Evolutionary conservation across 2,329 filamentous ascomycete genomes (phyloP), one percentile per base, ranked within the genome.

Genomic region (Paracamarosporium sp.): DNA sequence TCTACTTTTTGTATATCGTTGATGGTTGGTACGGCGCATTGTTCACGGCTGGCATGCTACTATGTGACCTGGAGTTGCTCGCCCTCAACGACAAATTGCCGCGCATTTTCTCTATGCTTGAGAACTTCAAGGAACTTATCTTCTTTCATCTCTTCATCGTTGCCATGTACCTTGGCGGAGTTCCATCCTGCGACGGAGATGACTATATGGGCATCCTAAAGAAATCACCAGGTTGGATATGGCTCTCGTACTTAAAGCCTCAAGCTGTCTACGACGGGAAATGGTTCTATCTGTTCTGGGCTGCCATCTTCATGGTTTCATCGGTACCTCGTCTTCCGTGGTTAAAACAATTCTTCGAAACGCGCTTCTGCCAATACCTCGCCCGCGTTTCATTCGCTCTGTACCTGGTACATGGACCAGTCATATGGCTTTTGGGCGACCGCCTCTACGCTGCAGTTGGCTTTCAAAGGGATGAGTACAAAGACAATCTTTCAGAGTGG

Each of bases 231-330:
- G 87, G 88, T 2, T 90, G 87, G 86, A 81, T 82, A 60, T 86
- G 80, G 61, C 74, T 88, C 13, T 86, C 86, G 0, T 81, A 80
- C 57, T 77, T 90, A 55, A 89, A 88, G 58, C 86, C 88, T 0
- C 86, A 89, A 67, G 87, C 87, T 1, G 84, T 88, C 11, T 88
- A 81, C 63, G 86, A 89, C 68, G 83, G 81, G 68, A 90, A 89
- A 72, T 90, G 86, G 86, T 89, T 89, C 74, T 90, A 82, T 68
- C 80, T 90, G 2, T 88, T 88, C 69, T 85, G 82, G 78, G 87
- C 86, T 0, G 81, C 87, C 1, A 77, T 80, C 24, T 80, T 88
- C 51, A 69, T 88, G 0, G 82, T 91, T 0, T 77, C 83, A 1
- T 80, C 82, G 0, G 76, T 86, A 2, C 83, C 85, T 6, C 84